Base-by-base conservation (phyloP, 768 basidiomycete species). In the Strobilomyces dryophilus region DNA sequence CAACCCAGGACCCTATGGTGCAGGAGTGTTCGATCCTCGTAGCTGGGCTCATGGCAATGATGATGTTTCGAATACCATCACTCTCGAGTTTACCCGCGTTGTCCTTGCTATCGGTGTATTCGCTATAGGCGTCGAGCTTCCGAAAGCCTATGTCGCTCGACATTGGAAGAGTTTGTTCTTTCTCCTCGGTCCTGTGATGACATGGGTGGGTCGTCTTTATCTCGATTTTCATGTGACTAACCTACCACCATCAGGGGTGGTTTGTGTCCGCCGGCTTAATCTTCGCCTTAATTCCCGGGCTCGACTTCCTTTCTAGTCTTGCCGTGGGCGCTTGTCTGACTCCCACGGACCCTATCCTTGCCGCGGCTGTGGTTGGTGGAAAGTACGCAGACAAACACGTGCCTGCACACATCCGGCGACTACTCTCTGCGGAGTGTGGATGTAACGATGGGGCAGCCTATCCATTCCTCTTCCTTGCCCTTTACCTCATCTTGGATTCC, bases 361-460 rank as follows among this genome's bases (percentile, higher is more conserved):
- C 68, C 31, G 68, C 68, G 32, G 68, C 69, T 9, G 93, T 92
- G 32, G 82, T 92, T 11, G 95, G 95, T 63, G 95, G 95, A 31
- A 95, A 91, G 74, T 99, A 92, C 73, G 97, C 97, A 3, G 90
- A 98, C 69, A 97, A 98, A 67, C 95, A 98, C 63, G 95, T 98
- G 21, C 91, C 90, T 2, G 84, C 87, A 1, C 90, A 92, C 64
- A 74, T 92, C 39, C 84, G 79, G 31, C 79, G 79, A 59, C 66
- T 87, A 49, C 73, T 87, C 17, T 76, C 85, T 8, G 77, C 77
- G 24, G 95, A 98, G 72, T 86, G 84, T 51, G 95, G 92, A 8
- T 92, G 92, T 64, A 99, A 98, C 67, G 97, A 99, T 56, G 97
- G 97, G 32, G 95, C 95, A 0, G 93, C 95, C 0, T 97, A 94